These are phyloP conservation scores for Sisymbrium irio DNA, from an alignment of 345 rosid species.

Conservation along the genomic window DNA sequence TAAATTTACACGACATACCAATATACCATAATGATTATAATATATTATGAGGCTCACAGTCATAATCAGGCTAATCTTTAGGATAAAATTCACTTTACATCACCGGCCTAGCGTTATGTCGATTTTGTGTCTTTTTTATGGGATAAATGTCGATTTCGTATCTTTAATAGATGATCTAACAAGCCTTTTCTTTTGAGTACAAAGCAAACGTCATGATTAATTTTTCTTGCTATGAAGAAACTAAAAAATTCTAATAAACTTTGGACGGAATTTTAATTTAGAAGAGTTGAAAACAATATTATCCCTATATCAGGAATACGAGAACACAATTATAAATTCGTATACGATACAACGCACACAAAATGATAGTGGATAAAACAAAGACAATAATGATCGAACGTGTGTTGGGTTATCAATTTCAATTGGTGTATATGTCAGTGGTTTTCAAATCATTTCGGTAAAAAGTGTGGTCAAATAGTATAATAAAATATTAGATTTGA, in stretches of 20 bases:
- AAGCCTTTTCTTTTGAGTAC: neutral
- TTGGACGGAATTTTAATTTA: neutral
- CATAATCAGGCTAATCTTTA: conserved; percentile 19
- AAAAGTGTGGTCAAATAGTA: neutral
- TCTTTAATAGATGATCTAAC: neutral
- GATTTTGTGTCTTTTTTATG: neutral
- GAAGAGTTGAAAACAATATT: too few relatives aligned
- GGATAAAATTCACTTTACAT: conserved; percentile 15
- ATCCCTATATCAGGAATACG: too few relatives aligned
- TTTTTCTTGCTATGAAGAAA: neutral
- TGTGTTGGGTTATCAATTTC: neutral
- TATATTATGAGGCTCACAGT: too few relatives aligned
- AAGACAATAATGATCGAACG: neutral
- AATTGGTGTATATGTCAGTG: too few relatives aligned
- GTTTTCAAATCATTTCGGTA: neutral
- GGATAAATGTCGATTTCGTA: neutral
- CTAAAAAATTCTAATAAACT: conserved; percentile 12
- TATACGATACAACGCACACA: neutral
- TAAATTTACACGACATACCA: conserved; percentile 3
- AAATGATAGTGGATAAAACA: neutral
- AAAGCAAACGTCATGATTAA: conserved; percentile 9
- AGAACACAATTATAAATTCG: neutral
- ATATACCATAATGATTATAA: neutral
- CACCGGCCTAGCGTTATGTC: conserved; percentile 33
- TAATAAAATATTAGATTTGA: neutral